Evolutionary conservation across 2,329 filamentous ascomycete genomes (phyloP).

Genomic region (Metarhizium album): DNA sequence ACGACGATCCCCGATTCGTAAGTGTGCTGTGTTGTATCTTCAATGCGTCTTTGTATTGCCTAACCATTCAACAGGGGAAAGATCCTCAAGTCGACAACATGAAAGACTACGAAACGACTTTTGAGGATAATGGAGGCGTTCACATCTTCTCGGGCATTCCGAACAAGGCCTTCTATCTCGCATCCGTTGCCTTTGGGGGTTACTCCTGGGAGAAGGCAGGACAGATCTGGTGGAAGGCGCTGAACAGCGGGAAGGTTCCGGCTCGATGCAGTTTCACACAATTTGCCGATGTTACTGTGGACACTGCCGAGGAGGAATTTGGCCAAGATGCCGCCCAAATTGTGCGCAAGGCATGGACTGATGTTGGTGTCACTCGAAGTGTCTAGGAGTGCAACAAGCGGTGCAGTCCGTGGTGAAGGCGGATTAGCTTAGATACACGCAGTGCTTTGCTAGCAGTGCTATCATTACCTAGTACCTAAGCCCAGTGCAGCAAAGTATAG

Average conservation of each 20-base stretch:
- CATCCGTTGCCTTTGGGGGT: constrained; percentile 35
- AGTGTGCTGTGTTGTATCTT: constrained; percentile 12
- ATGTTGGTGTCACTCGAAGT: constrained; percentile 30
- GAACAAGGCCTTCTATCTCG: constrained; percentile 45
- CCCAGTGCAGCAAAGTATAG: neutral
- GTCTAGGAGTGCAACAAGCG: constrained; percentile 9
- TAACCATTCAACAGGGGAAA: constrained; percentile 27
- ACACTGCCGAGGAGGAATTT: constrained; percentile 32
- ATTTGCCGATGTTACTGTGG: constrained; percentile 38
- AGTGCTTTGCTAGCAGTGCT: neutral
- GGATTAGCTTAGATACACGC: neutral
- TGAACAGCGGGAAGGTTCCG: constrained; percentile 32
- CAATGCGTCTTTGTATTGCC: neutral
- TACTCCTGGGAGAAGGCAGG: constrained; percentile 44
- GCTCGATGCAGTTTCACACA: constrained; percentile 32
- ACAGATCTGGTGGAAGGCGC: constrained; percentile 40
- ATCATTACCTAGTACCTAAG: neutral
- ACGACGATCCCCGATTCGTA: constrained; percentile 39
- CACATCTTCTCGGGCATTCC: constrained; percentile 47
- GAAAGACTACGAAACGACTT: constrained; percentile 27
- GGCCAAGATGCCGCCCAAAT: constrained; percentile 29
- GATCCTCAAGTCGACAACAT: constrained; percentile 42
- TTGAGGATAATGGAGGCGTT: constrained; percentile 41
- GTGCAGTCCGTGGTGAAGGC: constrained; percentile 7
- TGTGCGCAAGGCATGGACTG: constrained; percentile 35